phyloP scores from a whole-genome alignment of 257 asterid genomes.

The Nemophila menziesii region DNA sequence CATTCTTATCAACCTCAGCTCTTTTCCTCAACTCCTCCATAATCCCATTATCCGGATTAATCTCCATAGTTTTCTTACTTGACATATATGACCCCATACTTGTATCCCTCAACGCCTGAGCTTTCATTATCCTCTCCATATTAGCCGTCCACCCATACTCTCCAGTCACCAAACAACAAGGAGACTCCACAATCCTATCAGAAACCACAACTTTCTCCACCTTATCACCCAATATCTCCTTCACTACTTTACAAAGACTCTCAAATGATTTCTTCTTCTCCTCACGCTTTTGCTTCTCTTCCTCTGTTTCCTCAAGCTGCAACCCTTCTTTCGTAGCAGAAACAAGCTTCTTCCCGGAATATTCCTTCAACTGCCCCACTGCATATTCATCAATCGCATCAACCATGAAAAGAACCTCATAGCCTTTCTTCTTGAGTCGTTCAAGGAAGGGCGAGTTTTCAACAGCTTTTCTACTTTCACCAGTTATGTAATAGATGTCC shows the following conservation, averaged over 20 bases:
- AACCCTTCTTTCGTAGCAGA: conserved; percentile 61
- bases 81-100: conserved; percentile 60
- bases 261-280: conserved; percentile 31
- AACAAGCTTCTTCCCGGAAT: conserved; percentile 44
- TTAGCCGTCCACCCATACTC: conserved; percentile 50
- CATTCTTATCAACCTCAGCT: conserved; percentile 54
- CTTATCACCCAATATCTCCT: conserved; percentile 47
- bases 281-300: conserved; percentile 37
- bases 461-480: conserved; percentile 54
- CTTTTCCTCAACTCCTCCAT: conserved; percentile 57
- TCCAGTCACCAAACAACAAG: conserved; percentile 51
- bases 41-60: conserved; percentile 46
- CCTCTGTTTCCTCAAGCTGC: conserved; percentile 50
- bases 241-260: conserved; percentile 50
- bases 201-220: conserved; percentile 45
- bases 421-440: conserved; percentile 45
- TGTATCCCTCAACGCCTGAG: conserved; percentile 43
- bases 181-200: conserved; percentile 50
- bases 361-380: conserved; percentile 46
- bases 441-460: conserved; percentile 61
- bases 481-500: conserved; percentile 46
- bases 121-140: conserved; percentile 41
- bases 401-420: conserved; percentile 46
- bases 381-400: conserved; percentile 55
- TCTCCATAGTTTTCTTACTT: conserved; percentile 53